Evolutionary conservation across 2,329 filamentous ascomycete genomes (phyloP).

Genomic region (Xylariales sp.): DNA sequence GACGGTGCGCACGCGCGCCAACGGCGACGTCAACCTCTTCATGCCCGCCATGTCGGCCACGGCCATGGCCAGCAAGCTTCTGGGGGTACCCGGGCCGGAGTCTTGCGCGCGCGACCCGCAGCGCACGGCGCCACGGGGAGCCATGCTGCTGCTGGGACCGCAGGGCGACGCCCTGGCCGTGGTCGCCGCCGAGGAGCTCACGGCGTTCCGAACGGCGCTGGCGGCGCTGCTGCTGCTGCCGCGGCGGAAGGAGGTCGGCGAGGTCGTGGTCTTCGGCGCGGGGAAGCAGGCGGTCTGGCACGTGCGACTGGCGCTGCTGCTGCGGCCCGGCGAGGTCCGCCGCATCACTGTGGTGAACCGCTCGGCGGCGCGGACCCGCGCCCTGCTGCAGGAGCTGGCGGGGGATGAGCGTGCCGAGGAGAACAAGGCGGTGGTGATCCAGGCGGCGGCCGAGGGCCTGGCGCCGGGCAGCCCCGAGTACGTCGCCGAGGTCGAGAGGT

Average conservation of each 20-base stretch:
- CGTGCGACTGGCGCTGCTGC: slow-evolving; percentile 57
- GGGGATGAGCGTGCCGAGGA: background rate
- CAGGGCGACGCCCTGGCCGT: slow-evolving; percentile 39
- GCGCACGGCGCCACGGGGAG: slow-evolving; percentile 32
- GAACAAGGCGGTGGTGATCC: slow-evolving; percentile 33
- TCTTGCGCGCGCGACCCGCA: too few species aligned
- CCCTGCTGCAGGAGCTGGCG: slow-evolving; percentile 33
- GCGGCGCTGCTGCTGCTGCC: slow-evolving; percentile 58
- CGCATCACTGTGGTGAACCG: slow-evolving; percentile 27
- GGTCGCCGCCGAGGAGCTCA: slow-evolving; percentile 64
- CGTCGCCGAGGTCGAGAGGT: slow-evolving; percentile 42
- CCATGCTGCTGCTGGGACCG: slow-evolving; percentile 9
- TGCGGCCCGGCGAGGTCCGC: slow-evolving; percentile 27
- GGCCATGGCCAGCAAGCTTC: background rate
- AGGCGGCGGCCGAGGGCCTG: slow-evolving; percentile 21
- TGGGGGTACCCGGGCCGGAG: too few species aligned
- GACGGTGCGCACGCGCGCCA: background rate
- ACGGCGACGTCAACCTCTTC: background rate
- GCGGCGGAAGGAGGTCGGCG: slow-evolving; percentile 26
- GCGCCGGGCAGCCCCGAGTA: slow-evolving; percentile 7
- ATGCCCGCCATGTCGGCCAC: slow-evolving; percentile 2
- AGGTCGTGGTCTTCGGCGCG: slow-evolving; percentile 63
- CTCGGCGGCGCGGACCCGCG: background rate
- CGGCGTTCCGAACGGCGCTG: slow-evolving; percentile 64
- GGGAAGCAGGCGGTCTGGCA: slow-evolving; percentile 72